Percentiles rank a stretch among this genome's conserved stretches.
These are phyloP conservation scores for Glutinoglossum americanum DNA, from an alignment of 495 filamentous ascomycete genomes.

Conservation along the genomic window DNA sequence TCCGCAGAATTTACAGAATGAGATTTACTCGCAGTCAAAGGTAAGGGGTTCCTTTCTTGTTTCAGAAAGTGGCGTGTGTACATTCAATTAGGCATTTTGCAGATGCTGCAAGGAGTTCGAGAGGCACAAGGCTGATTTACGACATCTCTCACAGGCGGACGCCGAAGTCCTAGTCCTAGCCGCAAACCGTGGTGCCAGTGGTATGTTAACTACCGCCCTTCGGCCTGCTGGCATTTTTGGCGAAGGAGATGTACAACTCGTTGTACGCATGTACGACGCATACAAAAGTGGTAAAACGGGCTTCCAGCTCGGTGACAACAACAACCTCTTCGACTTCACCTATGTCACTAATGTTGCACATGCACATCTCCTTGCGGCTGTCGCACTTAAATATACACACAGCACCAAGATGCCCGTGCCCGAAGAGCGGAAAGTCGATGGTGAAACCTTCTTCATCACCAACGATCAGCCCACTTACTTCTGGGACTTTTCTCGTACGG, in stretches of 20 bases:
- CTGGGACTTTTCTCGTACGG: slow-evolving; percentile 71
- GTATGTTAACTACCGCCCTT: slow-evolving; percentile 55
- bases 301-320: slow-evolving; percentile 73
- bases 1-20: slow-evolving; percentile 43
- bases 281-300: slow-evolving; percentile 41
- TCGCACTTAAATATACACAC: slow-evolving; percentile 41
- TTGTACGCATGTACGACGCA: slow-evolving; percentile 41
- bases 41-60: slow-evolving; percentile 5
- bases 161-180: slow-evolving; percentile 70
- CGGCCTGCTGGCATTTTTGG: slow-evolving; percentile 83
- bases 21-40: slow-evolving; percentile 56
- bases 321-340: slow-evolving; percentile 74
- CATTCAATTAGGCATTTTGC: background rate
- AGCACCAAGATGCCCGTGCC: slow-evolving; percentile 32
- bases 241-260: slow-evolving; percentile 55
- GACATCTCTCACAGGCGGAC: slow-evolving; percentile 34
- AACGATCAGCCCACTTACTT: slow-evolving; percentile 86
- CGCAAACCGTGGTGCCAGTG: slow-evolving; percentile 51
- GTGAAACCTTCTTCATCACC: slow-evolving; percentile 88
- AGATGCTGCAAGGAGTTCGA: no score
- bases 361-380: slow-evolving; percentile 49
- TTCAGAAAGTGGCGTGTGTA: background rate
- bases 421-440: slow-evolving; percentile 56
- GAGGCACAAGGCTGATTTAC: background rate
- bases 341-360: slow-evolving; percentile 62